These are phyloP conservation scores for Rhodotorula sp. DNA, from an alignment of 1,284 basidiomycete species.

Conservation along the genomic window DNA sequence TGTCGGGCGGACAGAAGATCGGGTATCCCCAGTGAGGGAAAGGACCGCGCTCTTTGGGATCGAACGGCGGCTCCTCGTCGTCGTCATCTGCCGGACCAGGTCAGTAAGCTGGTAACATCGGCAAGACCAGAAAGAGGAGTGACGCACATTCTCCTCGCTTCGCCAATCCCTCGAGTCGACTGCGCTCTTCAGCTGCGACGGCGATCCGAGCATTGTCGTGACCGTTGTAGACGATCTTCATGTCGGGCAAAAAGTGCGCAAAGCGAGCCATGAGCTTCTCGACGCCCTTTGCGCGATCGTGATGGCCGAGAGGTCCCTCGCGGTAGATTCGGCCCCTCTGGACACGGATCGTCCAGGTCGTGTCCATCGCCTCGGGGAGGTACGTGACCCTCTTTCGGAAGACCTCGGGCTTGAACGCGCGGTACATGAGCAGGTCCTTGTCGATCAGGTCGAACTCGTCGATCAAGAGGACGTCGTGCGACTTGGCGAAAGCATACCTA, in stretches of 20 bases:
- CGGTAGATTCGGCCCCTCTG: conserved; percentile 34
- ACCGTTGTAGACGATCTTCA: conserved; percentile 44
- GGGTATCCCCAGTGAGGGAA: conserved; percentile 43
- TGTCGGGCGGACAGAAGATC: conserved; percentile 39
- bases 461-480: conserved; percentile 43
- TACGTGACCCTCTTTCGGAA: conserved; percentile 40
- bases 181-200: conserved; percentile 42
- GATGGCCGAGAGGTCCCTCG: conserved; percentile 40
- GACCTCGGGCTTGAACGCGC: conserved; percentile 40
- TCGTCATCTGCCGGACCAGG: conserved; percentile 19
- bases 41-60: conserved; percentile 39
- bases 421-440: conserved; percentile 43
- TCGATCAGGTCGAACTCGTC: conserved; percentile 47
- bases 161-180: conserved; percentile 37
- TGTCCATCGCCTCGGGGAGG: conserved; percentile 27
- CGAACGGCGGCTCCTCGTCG: conserved; percentile 37
- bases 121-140: background rate
- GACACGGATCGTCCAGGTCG: conserved; percentile 42
- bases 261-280: conserved; percentile 39
- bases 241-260: conserved; percentile 41
- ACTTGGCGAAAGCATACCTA: conserved; percentile 45
- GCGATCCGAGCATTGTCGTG: conserved; percentile 43
- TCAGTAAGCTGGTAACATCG: too few species aligned
- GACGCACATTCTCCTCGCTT: conserved; percentile 35
- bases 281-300: conserved; percentile 44